Conservation (phyloP, 2,329 filamentous ascomycete species). For the Dactylellina cionopaga region DNA sequence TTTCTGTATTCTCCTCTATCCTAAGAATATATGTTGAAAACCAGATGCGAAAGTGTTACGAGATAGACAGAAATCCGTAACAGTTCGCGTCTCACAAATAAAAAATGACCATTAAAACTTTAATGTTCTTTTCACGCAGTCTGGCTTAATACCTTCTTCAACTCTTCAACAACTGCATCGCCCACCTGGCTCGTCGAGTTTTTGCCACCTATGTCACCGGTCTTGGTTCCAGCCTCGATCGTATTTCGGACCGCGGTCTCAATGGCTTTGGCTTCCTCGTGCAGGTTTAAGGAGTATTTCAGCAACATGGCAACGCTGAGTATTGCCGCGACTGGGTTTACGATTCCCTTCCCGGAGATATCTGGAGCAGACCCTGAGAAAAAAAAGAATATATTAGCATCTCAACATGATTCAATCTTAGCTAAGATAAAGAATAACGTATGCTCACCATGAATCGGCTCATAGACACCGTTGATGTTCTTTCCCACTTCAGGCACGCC, state of each 20-base stretch:
- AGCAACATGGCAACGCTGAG: slow-evolving; percentile 96
- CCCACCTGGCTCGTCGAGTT: slow-evolving; percentile 80
- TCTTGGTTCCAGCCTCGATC: slow-evolving; percentile 80
- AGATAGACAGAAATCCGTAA: too few relatives aligned
- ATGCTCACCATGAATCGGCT: slow-evolving; percentile 87
- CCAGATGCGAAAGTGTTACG: too few relatives aligned
- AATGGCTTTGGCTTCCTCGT: slow-evolving; percentile 78
- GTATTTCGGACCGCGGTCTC: slow-evolving; percentile 82
- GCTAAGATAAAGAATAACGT: not conserved
- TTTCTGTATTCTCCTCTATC: too few relatives aligned
- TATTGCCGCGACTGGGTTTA: slow-evolving; percentile 91
- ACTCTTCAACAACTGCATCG: slow-evolving; percentile 74
- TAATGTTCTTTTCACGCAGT: not conserved
- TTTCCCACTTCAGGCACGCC: slow-evolving; percentile 86
- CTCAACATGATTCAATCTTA: not conserved
- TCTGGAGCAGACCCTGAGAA: slow-evolving; percentile 77
- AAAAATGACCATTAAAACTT: not conserved
- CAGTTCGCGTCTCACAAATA: too few relatives aligned
- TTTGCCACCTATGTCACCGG: slow-evolving; percentile 84
- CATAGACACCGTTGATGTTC: slow-evolving; percentile 92
- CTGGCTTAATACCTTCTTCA: slow-evolving; percentile 52
- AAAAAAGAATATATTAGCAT: slow-evolving; percentile 16
- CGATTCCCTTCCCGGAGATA: slow-evolving; percentile 83
- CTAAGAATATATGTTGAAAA: too few relatives aligned
- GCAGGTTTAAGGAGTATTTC: slow-evolving; percentile 85